phyloP scores from a whole-genome alignment of 495 filamentous ascomycete species.

The Penicilliopsis zonata region DNA sequence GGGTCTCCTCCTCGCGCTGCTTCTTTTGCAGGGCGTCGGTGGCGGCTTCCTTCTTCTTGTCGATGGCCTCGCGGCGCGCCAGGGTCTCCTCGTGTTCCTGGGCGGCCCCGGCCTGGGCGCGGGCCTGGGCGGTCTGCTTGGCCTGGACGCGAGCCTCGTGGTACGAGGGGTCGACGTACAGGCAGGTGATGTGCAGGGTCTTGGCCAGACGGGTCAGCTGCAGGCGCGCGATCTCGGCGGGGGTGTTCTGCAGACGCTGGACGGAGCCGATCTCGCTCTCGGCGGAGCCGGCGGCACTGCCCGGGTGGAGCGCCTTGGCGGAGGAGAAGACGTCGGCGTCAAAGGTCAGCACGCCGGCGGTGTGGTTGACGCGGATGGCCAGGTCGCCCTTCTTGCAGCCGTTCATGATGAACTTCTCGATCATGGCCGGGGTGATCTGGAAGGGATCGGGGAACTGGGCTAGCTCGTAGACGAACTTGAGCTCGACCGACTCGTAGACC shows the following conservation, averaged over 20 bases:
- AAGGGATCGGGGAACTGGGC: constrained; percentile 96
- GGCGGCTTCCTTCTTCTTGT: constrained; percentile 91
- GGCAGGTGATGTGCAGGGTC: constrained; percentile 81
- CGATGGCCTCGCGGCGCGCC: constrained; percentile 78
- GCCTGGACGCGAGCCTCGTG: constrained; percentile 65
- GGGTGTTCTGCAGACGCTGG: constrained; percentile 92
- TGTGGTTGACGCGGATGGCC: constrained; percentile 91
- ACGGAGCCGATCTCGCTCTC: constrained; percentile 77
- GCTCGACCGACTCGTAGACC: constrained; percentile 96
- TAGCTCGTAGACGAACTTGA: constrained; percentile 84
- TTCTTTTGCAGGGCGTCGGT: constrained; percentile 71
- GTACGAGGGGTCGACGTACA: constrained; percentile 86
- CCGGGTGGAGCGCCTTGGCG: constrained; percentile 80
- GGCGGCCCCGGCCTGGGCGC: constrained; percentile 76
- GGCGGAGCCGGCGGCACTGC: constrained; percentile 76
- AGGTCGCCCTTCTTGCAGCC: constrained; percentile 99
- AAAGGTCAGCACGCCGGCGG: constrained; percentile 87
- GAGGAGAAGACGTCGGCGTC: constrained; percentile 98
- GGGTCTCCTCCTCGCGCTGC: constrained; percentile 84
- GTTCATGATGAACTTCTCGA: constrained; percentile 99
- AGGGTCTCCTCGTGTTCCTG: constrained; percentile 85
- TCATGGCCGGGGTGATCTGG: constrained; percentile 80
- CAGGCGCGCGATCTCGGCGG: constrained; percentile 92
- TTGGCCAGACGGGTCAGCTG: constrained; percentile 87
- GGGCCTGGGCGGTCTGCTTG: constrained; percentile 65